Conservation (phyloP, 352 stramenopile species). For the Pythium oligandrum region DNA sequence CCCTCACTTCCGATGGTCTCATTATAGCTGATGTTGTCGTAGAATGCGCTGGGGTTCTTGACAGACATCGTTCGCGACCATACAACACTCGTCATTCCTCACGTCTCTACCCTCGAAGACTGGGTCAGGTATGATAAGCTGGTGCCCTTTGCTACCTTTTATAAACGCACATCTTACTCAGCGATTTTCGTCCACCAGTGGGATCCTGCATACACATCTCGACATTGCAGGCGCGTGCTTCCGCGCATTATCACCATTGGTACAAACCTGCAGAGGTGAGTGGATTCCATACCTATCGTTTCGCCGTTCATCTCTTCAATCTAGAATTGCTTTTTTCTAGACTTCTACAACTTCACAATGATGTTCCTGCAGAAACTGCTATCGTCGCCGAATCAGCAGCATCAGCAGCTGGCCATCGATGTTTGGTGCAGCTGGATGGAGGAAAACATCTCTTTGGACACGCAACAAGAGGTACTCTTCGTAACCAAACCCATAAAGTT, state of each 20-base stretch:
- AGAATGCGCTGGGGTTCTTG: too few species aligned
- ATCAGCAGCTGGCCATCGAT: conserved; percentile 60
- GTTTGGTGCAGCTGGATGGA: conserved; percentile 73
- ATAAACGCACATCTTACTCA: too few species aligned
- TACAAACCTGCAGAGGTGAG: conserved; percentile 11
- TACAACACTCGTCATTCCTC: conserved; percentile 8
- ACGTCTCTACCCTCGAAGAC: conserved; percentile 58
- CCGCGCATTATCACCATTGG: conserved; percentile 3
- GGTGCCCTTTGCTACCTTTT: too few species aligned
- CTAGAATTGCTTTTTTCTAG: conserved; percentile 17
- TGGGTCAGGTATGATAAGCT: conserved; percentile 42
- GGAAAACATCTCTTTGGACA: conserved; percentile 31
- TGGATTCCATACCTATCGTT: not conserved
- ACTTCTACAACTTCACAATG: conserved; percentile 81
- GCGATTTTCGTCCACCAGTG: too few species aligned
- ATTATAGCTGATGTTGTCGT: too few species aligned
- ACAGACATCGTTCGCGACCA: conserved; percentile 3
- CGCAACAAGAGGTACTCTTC: conserved; percentile 55
- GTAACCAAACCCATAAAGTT: not conserved
- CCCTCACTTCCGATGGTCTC: too few species aligned
- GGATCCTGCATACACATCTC: not conserved
- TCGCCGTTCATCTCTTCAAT: not conserved
- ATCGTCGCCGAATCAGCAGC: conserved; percentile 31
- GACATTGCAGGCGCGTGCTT: conserved; percentile 2
- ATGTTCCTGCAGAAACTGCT: conserved; percentile 75